Conservation (phyloP, 192 early-diverging fungal species). For the Coemansia furcata region DNA sequence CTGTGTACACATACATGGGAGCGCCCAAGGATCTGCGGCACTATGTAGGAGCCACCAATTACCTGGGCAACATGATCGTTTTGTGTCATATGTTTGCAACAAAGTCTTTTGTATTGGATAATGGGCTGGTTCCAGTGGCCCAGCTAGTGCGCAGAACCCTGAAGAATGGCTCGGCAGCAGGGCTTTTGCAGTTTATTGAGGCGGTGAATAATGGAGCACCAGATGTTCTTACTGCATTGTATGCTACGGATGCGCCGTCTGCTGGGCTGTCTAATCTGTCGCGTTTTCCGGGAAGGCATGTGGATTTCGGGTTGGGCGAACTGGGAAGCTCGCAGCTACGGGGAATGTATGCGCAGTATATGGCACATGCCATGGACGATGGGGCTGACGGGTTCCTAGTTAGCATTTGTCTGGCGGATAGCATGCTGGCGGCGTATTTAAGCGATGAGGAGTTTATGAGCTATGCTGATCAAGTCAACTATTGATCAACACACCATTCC, state of each 20-base stretch:
- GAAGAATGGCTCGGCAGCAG: background rate
- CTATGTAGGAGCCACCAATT: background rate
- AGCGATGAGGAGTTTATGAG: background rate
- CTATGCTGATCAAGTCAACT: background rate
- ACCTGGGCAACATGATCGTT: constrained; percentile 28
- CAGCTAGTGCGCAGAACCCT: background rate
- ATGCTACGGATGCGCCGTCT: constrained; percentile 15
- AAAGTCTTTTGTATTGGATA: constrained; percentile 5
- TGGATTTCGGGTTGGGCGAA: constrained; percentile 7
- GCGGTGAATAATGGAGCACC: background rate
- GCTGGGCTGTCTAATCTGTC: constrained; percentile 29
- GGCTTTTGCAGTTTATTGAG: background rate
- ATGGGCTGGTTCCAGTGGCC: constrained; percentile 5
- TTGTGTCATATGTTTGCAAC: constrained; percentile 4
- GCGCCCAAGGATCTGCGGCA: constrained; percentile 25
- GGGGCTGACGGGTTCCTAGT: constrained; percentile 13
- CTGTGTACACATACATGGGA: constrained; percentile 11
- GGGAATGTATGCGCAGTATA: constrained; percentile 16
- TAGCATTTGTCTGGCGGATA: constrained; percentile 12
- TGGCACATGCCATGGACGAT: constrained; percentile 24
- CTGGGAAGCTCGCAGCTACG: constrained; percentile 9
- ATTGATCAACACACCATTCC: too few species aligned
- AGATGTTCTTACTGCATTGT: constrained; percentile 4
- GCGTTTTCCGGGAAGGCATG: background rate
- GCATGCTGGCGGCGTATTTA: background rate